A percentile compares a stretch with the other conserved stretches of the same genome.
phyloP scores from a whole-genome alignment of 225 moss, liverwort and hornwort genomes.

The Bryum argenteum region DNA sequence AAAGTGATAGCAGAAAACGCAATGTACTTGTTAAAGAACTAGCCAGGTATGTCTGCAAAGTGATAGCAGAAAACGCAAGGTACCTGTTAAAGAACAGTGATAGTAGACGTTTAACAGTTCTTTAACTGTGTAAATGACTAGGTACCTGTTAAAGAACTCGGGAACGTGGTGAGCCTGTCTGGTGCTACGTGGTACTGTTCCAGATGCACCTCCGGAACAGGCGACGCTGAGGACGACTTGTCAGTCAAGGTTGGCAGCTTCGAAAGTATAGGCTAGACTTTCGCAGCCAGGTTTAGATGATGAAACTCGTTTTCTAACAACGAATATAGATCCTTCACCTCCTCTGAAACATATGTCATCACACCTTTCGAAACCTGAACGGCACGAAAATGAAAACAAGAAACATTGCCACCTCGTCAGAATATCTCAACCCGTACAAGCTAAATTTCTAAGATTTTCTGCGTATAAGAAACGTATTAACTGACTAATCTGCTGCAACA shows the following conservation, averaged over 20 bases:
- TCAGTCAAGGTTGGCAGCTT: constrained; percentile 78
- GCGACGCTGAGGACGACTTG: constrained; percentile 90
- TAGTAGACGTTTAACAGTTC: no score
- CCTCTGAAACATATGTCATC: constrained; percentile 82
- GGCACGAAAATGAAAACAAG: background rate
- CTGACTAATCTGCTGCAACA: background rate
- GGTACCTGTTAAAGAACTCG: no score
- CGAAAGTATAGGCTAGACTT: constrained; percentile 66
- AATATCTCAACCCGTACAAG: background rate
- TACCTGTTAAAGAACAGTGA: no score
- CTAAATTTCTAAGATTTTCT: no score
- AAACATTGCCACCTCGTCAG: background rate
- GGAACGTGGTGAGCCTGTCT: constrained; percentile 83
- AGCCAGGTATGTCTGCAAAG: no score
- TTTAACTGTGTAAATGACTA: no score
- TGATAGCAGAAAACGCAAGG: no score
- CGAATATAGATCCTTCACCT: constrained; percentile 86
- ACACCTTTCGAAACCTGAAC: constrained; percentile 89
- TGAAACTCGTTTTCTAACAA: constrained; percentile 90
- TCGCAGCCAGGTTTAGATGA: constrained; percentile 79
- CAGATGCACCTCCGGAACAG: constrained; percentile 92
- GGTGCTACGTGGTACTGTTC: constrained; percentile 89
- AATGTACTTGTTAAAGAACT: constrained; percentile 74
- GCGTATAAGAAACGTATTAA: no score
- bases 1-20: no score